phyloP scores from a whole-genome alignment of 257 asterid species.

The Solanum megistacrolobum region DNA sequence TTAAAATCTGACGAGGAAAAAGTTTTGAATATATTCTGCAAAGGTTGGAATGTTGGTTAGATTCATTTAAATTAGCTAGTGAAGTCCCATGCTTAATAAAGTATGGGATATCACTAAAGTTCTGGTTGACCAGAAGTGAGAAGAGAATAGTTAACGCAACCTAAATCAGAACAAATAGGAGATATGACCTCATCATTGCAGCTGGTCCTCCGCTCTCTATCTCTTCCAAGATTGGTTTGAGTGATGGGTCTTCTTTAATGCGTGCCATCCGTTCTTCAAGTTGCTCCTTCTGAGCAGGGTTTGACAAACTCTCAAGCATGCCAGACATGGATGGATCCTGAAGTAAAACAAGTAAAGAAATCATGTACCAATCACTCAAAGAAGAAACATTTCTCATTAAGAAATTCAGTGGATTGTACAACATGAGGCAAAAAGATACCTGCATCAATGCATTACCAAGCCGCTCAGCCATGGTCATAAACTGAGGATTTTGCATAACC shows the following conservation, averaged over 20 bases:
- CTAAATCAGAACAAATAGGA: not conserved
- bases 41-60: not conserved
- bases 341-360: not conserved
- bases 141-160: not conserved
- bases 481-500: slow-evolving; percentile 98
- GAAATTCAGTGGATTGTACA: not conserved
- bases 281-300: slow-evolving; percentile 76
- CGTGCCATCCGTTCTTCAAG: slow-evolving; percentile 82
- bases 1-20: not conserved
- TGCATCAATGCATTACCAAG: slow-evolving; percentile 88
- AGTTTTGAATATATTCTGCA: not conserved
- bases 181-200: slow-evolving; percentile 91
- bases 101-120: not conserved
- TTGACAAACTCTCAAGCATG: slow-evolving; percentile 85
- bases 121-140: not conserved
- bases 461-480: slow-evolving; percentile 92
- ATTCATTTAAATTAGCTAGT: not conserved
- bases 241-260: slow-evolving; percentile 84
- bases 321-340: slow-evolving; percentile 97
- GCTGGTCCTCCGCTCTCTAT: slow-evolving; percentile 97
- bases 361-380: not conserved
- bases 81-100: not conserved
- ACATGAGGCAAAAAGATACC: slow-evolving; percentile 29
- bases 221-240: slow-evolving; percentile 94
- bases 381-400: not conserved